Conservation (phyloP, 2,329 filamentous ascomycete genomes). For the Fusarium agapanthi region DNA sequence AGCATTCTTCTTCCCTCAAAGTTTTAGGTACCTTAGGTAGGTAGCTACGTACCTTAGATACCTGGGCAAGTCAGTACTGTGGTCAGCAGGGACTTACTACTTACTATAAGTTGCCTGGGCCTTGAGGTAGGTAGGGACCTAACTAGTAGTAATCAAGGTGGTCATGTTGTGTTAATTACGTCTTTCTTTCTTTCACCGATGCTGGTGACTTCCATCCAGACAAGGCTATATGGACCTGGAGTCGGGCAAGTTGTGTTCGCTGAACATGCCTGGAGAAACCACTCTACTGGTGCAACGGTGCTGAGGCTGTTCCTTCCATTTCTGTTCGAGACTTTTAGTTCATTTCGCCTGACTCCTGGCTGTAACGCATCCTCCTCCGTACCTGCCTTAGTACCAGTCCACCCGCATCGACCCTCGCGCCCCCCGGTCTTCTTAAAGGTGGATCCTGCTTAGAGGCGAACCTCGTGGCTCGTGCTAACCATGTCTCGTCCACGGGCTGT, state of each 20-base stretch:
- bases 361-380: conserved; percentile 23
- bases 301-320: conserved; percentile 24
- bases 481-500: conserved; percentile 11
- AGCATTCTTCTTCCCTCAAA: conserved; percentile 4
- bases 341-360: conserved; percentile 37
- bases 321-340: conserved; percentile 30
- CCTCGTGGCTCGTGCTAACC: conserved; percentile 42
- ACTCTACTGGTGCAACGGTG: neutral
- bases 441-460: conserved; percentile 21
- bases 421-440: conserved; percentile 20
- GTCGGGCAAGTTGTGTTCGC: neutral
- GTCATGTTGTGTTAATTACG: neutral
- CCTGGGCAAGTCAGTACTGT: neutral
- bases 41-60: neutral
- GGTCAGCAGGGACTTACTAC: neutral
- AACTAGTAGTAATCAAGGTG: neutral
- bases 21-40: neutral
- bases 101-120: neutral
- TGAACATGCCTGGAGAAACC: neutral
- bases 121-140: neutral
- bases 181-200: neutral
- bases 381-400: conserved; percentile 39
- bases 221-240: neutral
- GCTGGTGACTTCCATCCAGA: neutral
- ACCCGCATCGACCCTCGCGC: conserved; percentile 17